Conservation (phyloP, 495 filamentous ascomycete species). For the Symbiotaphrina buchneri region DNA sequence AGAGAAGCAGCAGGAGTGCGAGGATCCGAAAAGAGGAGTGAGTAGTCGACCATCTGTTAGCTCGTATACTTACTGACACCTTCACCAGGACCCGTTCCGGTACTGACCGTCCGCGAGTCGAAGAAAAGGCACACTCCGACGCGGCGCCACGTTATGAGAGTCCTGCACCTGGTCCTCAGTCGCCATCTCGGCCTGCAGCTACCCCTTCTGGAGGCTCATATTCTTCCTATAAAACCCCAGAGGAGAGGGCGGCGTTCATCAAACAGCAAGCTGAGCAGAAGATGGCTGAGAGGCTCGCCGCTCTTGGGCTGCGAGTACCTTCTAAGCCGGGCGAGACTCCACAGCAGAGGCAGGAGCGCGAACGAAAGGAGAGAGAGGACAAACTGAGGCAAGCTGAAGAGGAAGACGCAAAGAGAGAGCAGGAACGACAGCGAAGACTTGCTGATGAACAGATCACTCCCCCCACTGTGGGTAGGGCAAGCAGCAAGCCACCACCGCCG, state of each 20-base stretch:
- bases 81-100: neutral
- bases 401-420: constrained; percentile 79
- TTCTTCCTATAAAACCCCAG: constrained; percentile 64
- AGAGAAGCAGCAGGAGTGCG: constrained; percentile 57
- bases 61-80: constrained; percentile 5
- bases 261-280: constrained; percentile 91
- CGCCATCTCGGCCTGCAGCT: constrained; percentile 12
- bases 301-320: constrained; percentile 70
- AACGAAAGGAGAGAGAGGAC: constrained; percentile 68
- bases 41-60: constrained; percentile 9
- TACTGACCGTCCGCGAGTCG: constrained; percentile 1
- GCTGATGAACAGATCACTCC: constrained; percentile 58
- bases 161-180: constrained; percentile 18
- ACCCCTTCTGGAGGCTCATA: constrained; percentile 31
- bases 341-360: constrained; percentile 67
- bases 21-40: constrained; percentile 56
- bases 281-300: constrained; percentile 94
- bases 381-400: constrained; percentile 77
- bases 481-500: constrained; percentile 62
- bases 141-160: constrained; percentile 12
- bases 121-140: neutral
- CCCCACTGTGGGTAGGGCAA: constrained; percentile 21
- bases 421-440: constrained; percentile 66
- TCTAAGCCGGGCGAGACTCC: constrained; percentile 47
- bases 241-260: constrained; percentile 87